Evolutionary conservation across 352 stramenopile genomes (phyloP), one percentile per base, ranked within the genome.

Genomic region (Phytophthora pluvialis): DNA sequence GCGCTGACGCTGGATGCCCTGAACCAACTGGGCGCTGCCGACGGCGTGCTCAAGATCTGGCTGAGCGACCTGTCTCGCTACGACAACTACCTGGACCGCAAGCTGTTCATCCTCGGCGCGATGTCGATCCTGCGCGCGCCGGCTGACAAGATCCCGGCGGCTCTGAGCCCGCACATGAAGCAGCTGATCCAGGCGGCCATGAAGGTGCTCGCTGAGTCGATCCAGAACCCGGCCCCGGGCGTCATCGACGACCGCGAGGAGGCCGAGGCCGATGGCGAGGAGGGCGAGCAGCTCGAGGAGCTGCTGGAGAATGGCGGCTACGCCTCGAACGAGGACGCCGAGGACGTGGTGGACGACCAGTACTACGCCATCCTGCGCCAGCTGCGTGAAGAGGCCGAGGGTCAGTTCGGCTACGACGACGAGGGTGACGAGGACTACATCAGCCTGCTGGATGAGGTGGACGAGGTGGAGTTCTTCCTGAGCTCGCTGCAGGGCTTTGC

Each of bases 291-390:
- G 12, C 74, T 94, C 3, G 84, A 94, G 56, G 83, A 93, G 60
- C 70, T 97, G 58, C 81, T 98, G 21, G 95, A 98, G 55, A 88
- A 92, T 52, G 93, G 95, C 39, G 94, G 91, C 25, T 98, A 98
- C 68, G 91, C 80, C 40, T 93, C 82, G 38, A 78, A 92, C 60
- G 80, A 95, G 49, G 84, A 95, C 58, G 91, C 96, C 36, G 91
- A 98, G 63, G 94, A 98, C 60, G 93, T 98, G 25, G 89, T 91
- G 46, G 96, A 98, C 61, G 89, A 97, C 58, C 87, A 97, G 55
- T 97, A 98, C 69, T 96, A 98, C 65, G 88, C 89, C 11, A 98
- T 98, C 56, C 78, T 98, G 48, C 92, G 95, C 53, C 91, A 98
- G 83, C 48, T 94, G 66, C 93, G 88, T 55, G 90, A 97, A 56